phyloP scores from a whole-genome alignment of 768 basidiomycete species.

The Boletus bicolor region DNA sequence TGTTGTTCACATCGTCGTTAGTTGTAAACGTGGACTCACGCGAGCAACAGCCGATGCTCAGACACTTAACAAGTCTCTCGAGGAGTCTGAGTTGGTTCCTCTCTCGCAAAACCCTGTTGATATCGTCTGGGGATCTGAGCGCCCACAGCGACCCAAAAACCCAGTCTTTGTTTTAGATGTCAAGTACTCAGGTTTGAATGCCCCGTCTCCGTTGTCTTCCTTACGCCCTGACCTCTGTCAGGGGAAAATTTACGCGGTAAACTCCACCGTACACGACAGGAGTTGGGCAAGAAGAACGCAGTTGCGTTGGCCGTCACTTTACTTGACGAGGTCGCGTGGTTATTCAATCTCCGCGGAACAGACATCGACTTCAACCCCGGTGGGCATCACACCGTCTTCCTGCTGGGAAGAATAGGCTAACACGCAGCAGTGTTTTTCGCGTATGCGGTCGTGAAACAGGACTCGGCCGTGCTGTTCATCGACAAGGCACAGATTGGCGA shows the following conservation, averaged over 20 bases:
- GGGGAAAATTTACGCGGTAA: slow-evolving; percentile 67
- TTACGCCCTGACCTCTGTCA: slow-evolving; percentile 15
- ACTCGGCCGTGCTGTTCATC: slow-evolving; percentile 64
- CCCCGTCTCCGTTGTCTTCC: neutral
- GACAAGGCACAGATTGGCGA: slow-evolving; percentile 46
- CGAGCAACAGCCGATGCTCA: slow-evolving; percentile 58
- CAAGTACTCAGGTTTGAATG: slow-evolving; percentile 61
- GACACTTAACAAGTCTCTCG: slow-evolving; percentile 54
- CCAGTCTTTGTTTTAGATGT: slow-evolving; percentile 65
- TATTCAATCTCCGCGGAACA: slow-evolving; percentile 87
- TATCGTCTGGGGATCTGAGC: slow-evolving; percentile 62
- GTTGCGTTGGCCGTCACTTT: slow-evolving; percentile 75
- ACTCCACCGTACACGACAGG: slow-evolving; percentile 60
- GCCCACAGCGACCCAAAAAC: slow-evolving; percentile 67
- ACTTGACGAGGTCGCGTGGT: slow-evolving; percentile 94
- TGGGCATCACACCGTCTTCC: slow-evolving; percentile 11
- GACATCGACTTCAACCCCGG: slow-evolving; percentile 90
- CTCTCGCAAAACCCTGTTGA: slow-evolving; percentile 76
- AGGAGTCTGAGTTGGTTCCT: slow-evolving; percentile 62
- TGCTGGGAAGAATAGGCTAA: neutral
- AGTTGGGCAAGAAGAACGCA: slow-evolving; percentile 53
- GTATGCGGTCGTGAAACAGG: slow-evolving; percentile 73
- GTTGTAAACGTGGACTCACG: neutral
- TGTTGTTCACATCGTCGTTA: slow-evolving; percentile 16
- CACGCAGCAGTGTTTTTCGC: slow-evolving; percentile 75